A percentile compares a stretch with the other conserved stretches of the same genome.
phyloP scores from a whole-genome alignment of 768 basidiomycete genomes.

The Boletus reticuloceps region DNA sequence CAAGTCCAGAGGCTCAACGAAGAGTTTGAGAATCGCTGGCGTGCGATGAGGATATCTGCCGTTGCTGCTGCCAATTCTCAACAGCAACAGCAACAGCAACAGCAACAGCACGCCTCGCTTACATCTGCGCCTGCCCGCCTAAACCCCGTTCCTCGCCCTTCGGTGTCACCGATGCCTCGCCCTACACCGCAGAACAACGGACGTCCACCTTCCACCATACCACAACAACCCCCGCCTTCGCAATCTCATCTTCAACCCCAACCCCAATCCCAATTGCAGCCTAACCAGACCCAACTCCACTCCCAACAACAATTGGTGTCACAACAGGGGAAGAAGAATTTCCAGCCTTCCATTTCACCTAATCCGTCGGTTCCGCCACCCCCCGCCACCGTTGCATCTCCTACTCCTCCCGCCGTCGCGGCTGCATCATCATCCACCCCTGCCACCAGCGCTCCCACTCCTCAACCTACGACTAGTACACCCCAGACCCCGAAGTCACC shows the following conservation, averaged over 20 bases:
- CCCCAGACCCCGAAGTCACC: conserved; percentile 74
- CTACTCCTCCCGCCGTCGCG: conserved; percentile 44
- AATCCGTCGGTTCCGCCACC: conserved; percentile 23
- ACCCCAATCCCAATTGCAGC: conserved; percentile 7
- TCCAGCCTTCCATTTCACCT: conserved; percentile 16
- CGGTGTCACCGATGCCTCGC: conserved; percentile 20
- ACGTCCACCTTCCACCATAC: conserved; percentile 30
- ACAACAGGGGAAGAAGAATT: conserved; percentile 17
- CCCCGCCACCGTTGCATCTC: conserved; percentile 17
- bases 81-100: conserved; percentile 8
- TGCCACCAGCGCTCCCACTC: conserved; percentile 41
- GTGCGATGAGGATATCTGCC: conserved; percentile 20
- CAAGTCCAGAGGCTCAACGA: conserved; percentile 45
- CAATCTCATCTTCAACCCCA: conserved; percentile 8
- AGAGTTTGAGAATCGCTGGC: conserved; percentile 33
- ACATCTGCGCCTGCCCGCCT: conserved; percentile 1
- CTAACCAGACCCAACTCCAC: conserved; percentile 4
- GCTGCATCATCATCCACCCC: conserved; percentile 49
- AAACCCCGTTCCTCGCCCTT: conserved; percentile 5
- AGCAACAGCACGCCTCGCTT: conserved; percentile 2
- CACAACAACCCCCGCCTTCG: conserved; percentile 7
- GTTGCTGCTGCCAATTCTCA: conserved; percentile 4
- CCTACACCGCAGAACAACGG: conserved; percentile 24
- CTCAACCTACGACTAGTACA: conserved; percentile 45
- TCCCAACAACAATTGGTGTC: conserved; percentile 3